Evolutionary conservation across 768 basidiomycete genomes (phyloP).

Genomic region (Podaxis sp.): DNA sequence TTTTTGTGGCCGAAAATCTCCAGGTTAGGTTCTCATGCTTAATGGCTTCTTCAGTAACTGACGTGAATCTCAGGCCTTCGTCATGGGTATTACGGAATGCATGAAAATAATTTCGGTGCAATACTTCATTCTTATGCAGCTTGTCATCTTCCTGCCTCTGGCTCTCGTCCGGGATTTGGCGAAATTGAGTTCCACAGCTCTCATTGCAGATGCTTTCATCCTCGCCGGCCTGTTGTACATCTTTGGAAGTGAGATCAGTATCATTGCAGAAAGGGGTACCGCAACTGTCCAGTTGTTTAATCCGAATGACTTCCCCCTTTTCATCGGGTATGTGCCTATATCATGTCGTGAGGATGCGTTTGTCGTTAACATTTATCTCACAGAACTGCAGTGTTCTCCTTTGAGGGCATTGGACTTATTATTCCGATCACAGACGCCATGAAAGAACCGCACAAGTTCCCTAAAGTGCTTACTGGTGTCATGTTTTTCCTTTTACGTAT

Average conservation of each 20-base stretch:
- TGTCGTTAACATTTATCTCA: constrained; percentile 5
- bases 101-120: constrained; percentile 60
- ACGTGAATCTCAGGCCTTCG: constrained; percentile 57
- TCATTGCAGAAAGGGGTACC: constrained; percentile 67
- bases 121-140: constrained; percentile 81
- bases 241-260: constrained; percentile 76
- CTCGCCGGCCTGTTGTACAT: constrained; percentile 85
- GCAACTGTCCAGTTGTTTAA: constrained; percentile 89
- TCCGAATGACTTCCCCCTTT: constrained; percentile 80
- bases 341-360: background rate
- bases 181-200: constrained; percentile 87
- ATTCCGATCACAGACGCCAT: constrained; percentile 98
- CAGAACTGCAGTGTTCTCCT: constrained; percentile 97
- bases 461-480: constrained; percentile 80
- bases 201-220: constrained; percentile 95
- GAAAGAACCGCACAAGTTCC: constrained; percentile 94
- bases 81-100: constrained; percentile 79
- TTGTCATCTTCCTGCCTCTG: constrained; percentile 86
- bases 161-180: constrained; percentile 92
- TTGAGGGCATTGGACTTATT: constrained; percentile 95
- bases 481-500: constrained; percentile 82
- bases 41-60: background rate
- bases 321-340: constrained; percentile 71
- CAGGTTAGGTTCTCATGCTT: constrained; percentile 34
- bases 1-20: constrained; percentile 93